Evolutionary conservation across 192 early-diverging fungal genomes (phyloP), one percentile per base, ranked within the genome.

Genomic region (Mortierella alpina): DNA sequence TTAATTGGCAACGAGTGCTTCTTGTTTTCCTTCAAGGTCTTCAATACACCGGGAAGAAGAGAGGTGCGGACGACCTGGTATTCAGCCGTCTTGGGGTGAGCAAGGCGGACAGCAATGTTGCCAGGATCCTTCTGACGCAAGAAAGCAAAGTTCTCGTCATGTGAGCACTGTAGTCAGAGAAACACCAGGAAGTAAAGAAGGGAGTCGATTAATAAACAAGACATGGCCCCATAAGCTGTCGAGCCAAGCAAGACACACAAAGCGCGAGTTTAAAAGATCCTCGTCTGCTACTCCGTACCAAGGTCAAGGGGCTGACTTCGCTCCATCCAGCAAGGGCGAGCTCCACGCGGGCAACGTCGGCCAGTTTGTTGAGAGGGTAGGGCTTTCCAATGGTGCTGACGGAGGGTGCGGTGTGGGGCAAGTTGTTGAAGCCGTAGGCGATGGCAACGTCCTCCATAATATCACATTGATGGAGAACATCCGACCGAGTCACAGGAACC

Each of bases 381-480:
- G 96, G 91, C 78, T 89, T 90, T 55, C 91, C 96, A 39, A 97
- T 89, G 14, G 98, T 98, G 66, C 89, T 90, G 56, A 90, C 91
- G 68, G 88, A 88, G 59, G 95, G 95, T 58, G 93, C 83, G 31
- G 90, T 91, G 61, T 95, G 91, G 7, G 90, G 88, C 65, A 99
- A 92, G 57, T 94, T 95, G 89, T 99, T 96, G 86, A 95, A 98
- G 22, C 96, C 96, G 72, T 95, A 98, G 20, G 98, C 95, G 67
- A 99, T 95, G 17, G 96, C 97, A 58, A 96, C 94, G 77, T 98
- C 97, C 87, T 98, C 98, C 90, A 97, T 96, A 46, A 99, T 90
- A 84, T 99, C 98, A 83, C 97, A 98, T 52, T 94, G 91, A 70
- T 99, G 98, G 64, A 99, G 89, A 58, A 99, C 92, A 70, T 99